Percentiles rank a stretch among this genome's conserved stretches.
Conservation (phyloP, 78 protist species). For the Bigelowiella natans region DNA sequence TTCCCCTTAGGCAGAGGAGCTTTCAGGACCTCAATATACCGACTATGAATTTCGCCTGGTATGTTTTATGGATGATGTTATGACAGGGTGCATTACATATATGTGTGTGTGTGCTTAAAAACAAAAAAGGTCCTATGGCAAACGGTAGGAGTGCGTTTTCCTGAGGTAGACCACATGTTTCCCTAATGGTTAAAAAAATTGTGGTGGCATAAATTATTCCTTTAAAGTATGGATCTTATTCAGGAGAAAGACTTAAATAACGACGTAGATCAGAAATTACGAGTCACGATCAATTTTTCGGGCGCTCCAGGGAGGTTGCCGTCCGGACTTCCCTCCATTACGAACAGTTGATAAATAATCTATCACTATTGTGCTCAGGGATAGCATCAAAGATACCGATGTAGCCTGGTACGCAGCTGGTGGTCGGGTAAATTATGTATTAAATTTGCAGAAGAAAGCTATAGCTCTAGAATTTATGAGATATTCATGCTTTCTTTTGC, state of each 20-base stretch:
- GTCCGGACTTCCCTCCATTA: too few species aligned
- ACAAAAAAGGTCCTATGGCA: too few species aligned
- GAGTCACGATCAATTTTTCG: background rate
- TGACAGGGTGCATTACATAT: background rate
- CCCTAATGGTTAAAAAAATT: too few species aligned
- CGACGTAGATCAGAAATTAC: background rate
- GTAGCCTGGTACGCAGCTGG: background rate
- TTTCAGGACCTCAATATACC: background rate
- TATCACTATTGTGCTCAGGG: background rate
- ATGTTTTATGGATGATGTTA: background rate
- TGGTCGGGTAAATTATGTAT: background rate
- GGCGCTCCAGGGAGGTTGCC: background rate
- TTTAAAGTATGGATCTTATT: too few species aligned
- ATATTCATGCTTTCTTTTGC: too few species aligned
- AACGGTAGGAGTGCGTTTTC: too few species aligned
- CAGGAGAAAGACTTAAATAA: background rate
- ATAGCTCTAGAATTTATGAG: too few species aligned
- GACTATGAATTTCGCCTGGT: background rate
- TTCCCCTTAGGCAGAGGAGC: background rate
- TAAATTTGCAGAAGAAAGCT: too few species aligned
- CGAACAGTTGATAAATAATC: background rate
- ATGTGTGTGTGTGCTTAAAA: too few species aligned
- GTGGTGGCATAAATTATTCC: too few species aligned
- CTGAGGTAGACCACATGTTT: too few species aligned
- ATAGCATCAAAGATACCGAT: background rate